Evolutionary conservation across 106 monocot genomes (phyloP).

Genomic region (Platanthera guangdongensis): DNA sequence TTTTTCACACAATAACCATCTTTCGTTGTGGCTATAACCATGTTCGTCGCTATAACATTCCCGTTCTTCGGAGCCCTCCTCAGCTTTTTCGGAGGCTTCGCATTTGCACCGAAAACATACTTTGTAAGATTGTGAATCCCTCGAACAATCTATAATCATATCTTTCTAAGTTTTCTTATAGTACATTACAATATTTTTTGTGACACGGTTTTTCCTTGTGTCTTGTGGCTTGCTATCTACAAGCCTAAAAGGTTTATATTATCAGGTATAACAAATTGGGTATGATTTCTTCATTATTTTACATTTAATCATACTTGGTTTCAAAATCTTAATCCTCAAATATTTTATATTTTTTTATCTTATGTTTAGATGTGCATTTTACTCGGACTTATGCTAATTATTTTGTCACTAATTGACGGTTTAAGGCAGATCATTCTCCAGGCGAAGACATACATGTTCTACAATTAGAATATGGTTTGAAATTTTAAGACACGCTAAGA

Average conservation of each 20-base stretch:
- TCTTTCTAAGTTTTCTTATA: too few species aligned
- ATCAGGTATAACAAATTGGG: slow-evolving; percentile 38
- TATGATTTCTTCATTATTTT: neutral
- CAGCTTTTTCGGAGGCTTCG: slow-evolving; percentile 57
- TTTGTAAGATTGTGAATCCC: slow-evolving; percentile 26
- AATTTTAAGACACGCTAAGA: too few species aligned
- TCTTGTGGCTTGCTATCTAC: slow-evolving; percentile 68
- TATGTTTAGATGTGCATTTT: slow-evolving; percentile 42
- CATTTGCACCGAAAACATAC: slow-evolving; percentile 54
- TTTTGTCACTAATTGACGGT: slow-evolving; percentile 36
- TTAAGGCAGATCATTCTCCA: slow-evolving; percentile 27
- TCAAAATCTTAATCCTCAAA: neutral
- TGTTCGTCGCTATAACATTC: slow-evolving; percentile 41
- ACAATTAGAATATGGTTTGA: neutral
- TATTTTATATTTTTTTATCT: neutral
- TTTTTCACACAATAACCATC: neutral
- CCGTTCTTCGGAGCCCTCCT: slow-evolving; percentile 56
- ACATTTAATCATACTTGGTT: neutral
- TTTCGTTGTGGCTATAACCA: slow-evolving; percentile 29
- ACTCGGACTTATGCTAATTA: slow-evolving; percentile 30
- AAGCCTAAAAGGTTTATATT: slow-evolving; percentile 54
- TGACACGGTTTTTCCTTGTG: slow-evolving; percentile 54
- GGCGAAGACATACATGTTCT: slow-evolving; percentile 39
- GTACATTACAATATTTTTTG: neutral
- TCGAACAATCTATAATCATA: too few species aligned